Percentiles rank a stretch among this genome's conserved stretches.
Conservation (phyloP, 306 rosid species). For the Betula pendula region DNA sequence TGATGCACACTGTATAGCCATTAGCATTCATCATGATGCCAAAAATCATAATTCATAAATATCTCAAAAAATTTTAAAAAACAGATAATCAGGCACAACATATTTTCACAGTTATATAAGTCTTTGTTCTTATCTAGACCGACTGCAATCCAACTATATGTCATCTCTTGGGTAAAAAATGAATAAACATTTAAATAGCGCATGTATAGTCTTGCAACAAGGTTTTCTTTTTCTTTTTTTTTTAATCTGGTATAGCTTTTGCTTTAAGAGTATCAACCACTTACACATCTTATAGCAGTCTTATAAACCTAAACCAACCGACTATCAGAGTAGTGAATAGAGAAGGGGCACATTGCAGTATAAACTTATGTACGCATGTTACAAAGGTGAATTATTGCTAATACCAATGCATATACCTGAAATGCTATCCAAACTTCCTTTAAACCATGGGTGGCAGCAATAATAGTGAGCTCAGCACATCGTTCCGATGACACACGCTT, state of each 20-base stretch:
- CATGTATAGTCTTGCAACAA: background rate
- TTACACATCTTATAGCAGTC: background rate
- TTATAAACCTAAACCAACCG: background rate
- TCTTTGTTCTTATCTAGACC: background rate
- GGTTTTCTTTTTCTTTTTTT: background rate
- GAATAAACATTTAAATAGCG: background rate
- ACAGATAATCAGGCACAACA: background rate
- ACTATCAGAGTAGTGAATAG: background rate
- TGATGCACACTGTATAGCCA: background rate
- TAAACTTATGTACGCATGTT: background rate
- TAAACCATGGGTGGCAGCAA: slow-evolving; percentile 84
- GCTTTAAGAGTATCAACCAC: background rate
- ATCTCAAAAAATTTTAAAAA: background rate
- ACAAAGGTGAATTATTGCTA: slow-evolving; percentile 14
- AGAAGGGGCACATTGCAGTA: background rate
- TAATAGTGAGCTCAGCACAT: slow-evolving; percentile 86
- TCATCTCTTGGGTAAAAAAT: background rate
- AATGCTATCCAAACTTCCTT: slow-evolving; percentile 96
- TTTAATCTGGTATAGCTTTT: background rate
- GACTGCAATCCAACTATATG: background rate
- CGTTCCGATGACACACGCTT: slow-evolving; percentile 79
- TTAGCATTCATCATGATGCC: background rate
- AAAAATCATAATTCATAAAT: background rate
- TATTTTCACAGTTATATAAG: background rate
- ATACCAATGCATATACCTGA: slow-evolving; percentile 60